Percentiles rank a stretch among this genome's conserved stretches.
Conservation (phyloP, 2,329 filamentous ascomycete species). For the Neofusicoccum umdonicola region DNA sequence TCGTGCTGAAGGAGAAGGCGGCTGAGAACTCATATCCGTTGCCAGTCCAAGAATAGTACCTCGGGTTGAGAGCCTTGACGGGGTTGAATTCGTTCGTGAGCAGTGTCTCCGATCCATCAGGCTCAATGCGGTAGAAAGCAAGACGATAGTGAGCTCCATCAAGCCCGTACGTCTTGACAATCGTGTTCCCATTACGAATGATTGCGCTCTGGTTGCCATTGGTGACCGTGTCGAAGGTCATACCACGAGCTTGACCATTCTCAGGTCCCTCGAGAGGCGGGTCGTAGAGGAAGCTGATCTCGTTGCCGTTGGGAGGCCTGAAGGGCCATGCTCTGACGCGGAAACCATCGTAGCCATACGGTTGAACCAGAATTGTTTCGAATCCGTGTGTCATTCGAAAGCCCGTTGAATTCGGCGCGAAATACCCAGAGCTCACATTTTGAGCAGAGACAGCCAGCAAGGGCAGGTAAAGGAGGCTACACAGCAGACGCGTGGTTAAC, state of each 20-base stretch:
- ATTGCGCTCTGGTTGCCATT: slow-evolving; percentile 31
- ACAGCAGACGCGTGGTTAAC: neutral
- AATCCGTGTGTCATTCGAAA: slow-evolving; percentile 40
- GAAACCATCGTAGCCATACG: slow-evolving; percentile 41
- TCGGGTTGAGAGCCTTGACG: slow-evolving; percentile 35
- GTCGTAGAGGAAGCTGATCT: slow-evolving; percentile 40
- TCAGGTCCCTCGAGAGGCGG: slow-evolving; percentile 40
- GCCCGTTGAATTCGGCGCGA: slow-evolving; percentile 26
- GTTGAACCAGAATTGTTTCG: slow-evolving; percentile 39
- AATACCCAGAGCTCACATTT: slow-evolving; percentile 15
- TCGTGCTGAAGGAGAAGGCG: slow-evolving; percentile 38
- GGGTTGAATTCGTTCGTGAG: slow-evolving; percentile 37
- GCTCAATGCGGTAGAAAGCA: slow-evolving; percentile 36
- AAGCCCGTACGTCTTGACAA: slow-evolving; percentile 35
- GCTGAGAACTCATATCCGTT: slow-evolving; percentile 36
- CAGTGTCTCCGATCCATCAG: slow-evolving; percentile 34
- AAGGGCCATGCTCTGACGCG: slow-evolving; percentile 41
- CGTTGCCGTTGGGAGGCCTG: slow-evolving; percentile 34
- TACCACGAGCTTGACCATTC: slow-evolving; percentile 30
- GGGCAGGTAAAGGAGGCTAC: neutral
- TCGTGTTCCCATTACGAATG: slow-evolving; percentile 38
- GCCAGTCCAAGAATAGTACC: slow-evolving; percentile 37
- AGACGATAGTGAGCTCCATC: slow-evolving; percentile 34
- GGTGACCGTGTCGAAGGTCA: slow-evolving; percentile 32
- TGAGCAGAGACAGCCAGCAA: neutral